Percentiles rank a stretch among this genome's conserved stretches.
These are phyloP conservation scores for Lenzites betulinus DNA, from an alignment of 768 basidiomycete species.

Conservation along the genomic window DNA sequence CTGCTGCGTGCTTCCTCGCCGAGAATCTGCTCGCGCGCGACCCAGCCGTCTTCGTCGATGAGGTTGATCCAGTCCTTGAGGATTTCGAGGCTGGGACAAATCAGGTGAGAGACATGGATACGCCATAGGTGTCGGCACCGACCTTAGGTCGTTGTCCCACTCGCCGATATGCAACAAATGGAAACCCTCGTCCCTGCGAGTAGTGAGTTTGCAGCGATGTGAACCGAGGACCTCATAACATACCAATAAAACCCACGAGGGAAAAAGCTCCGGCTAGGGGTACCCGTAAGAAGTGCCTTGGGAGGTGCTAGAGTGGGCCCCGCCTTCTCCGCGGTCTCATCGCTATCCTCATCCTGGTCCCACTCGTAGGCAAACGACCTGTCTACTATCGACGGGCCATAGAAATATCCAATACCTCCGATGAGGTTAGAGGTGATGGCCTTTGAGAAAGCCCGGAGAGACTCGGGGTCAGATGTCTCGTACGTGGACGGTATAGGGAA, in stretches of 20 bases:
- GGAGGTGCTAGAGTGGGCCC: slow-evolving; percentile 76
- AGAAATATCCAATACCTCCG: slow-evolving; percentile 94
- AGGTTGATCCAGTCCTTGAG: slow-evolving; percentile 87
- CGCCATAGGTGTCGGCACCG: slow-evolving; percentile 2
- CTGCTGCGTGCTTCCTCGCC: slow-evolving; percentile 97
- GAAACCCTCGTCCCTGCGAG: slow-evolving; percentile 91
- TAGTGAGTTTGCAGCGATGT: not conserved
- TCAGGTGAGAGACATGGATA: not conserved
- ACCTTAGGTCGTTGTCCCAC: slow-evolving; percentile 92
- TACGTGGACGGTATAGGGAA: slow-evolving; percentile 71
- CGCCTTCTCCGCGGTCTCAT: slow-evolving; percentile 41
- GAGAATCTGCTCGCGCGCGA: slow-evolving; percentile 93
- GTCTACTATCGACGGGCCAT: slow-evolving; percentile 88
- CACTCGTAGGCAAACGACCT: slow-evolving; percentile 86
- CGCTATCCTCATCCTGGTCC: slow-evolving; percentile 73
- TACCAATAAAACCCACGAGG: slow-evolving; percentile 97
- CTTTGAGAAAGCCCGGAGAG: slow-evolving; percentile 75
- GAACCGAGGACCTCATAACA: not conserved
- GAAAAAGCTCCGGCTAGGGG: slow-evolving; percentile 96
- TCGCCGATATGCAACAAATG: slow-evolving; percentile 89
- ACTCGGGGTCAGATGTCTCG: slow-evolving; percentile 45
- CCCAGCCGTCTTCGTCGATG: slow-evolving; percentile 95
- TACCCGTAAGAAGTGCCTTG: slow-evolving; percentile 81
- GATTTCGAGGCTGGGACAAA: slow-evolving; percentile 70
- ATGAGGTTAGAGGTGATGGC: slow-evolving; percentile 89